Conservation (phyloP, 2,329 filamentous ascomycete species). For the Gyromitra esculenta region DNA sequence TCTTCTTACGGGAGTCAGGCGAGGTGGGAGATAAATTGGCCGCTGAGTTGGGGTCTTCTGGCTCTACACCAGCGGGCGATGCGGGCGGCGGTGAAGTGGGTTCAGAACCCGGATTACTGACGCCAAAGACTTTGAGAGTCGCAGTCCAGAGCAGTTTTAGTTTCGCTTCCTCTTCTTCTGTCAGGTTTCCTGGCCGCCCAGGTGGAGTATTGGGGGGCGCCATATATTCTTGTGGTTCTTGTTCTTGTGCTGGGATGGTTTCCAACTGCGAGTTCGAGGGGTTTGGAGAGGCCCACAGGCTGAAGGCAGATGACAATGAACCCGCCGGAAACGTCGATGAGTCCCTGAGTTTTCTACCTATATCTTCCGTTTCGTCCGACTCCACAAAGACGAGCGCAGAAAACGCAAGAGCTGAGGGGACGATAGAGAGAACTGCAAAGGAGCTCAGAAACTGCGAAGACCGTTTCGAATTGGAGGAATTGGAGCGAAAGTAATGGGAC, state of each 20-base stretch:
- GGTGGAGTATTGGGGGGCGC: slow-evolving; percentile 61
- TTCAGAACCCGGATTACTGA: slow-evolving; percentile 59
- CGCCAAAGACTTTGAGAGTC: slow-evolving; percentile 78
- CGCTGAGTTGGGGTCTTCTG: slow-evolving; percentile 55
- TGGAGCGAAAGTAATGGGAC: slow-evolving; percentile 5
- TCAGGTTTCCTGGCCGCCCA: slow-evolving; percentile 86
- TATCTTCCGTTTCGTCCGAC: slow-evolving; percentile 2
- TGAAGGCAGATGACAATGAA: slow-evolving; percentile 15
- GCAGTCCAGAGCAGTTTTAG: slow-evolving; percentile 85
- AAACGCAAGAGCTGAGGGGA: slow-evolving; percentile 11
- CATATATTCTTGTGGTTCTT: slow-evolving; percentile 2
- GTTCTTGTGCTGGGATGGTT: neutral
- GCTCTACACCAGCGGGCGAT: slow-evolving; percentile 54
- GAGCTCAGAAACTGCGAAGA: neutral
- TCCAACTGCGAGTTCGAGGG: neutral
- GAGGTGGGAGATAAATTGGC: slow-evolving; percentile 29
- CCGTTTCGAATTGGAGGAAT: neutral
- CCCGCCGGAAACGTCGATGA: slow-evolving; percentile 13
- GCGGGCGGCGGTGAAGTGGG: slow-evolving; percentile 52
- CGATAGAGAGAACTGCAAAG: slow-evolving; percentile 19
- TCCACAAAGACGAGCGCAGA: slow-evolving; percentile 11
- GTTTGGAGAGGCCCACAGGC: slow-evolving; percentile 29
- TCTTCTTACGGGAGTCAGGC: slow-evolving; percentile 68
- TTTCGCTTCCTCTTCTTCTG: slow-evolving; percentile 87
- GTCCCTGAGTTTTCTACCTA: neutral